Percentiles rank a stretch among this genome's conserved stretches.
Conservation (phyloP, 176 grass and related monocot species). For the Cymbopogon citratus region DNA sequence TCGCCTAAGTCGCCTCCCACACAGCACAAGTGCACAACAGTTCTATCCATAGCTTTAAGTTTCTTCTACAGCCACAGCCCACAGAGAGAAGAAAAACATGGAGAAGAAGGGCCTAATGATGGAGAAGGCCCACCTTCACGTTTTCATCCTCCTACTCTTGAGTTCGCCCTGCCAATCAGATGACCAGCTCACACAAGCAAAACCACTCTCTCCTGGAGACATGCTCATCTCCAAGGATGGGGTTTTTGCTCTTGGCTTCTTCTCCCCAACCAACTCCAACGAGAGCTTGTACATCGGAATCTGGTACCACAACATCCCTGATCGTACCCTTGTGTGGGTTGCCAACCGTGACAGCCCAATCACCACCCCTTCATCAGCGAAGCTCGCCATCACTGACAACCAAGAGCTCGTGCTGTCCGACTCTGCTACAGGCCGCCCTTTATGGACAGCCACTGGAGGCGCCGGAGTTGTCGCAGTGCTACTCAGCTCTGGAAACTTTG, state of each 20-base stretch:
- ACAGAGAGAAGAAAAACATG: too few relatives aligned
- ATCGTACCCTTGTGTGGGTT: background rate
- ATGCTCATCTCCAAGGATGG: background rate
- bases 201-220: background rate
- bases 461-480: background rate
- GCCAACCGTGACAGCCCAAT: constrained; percentile 12
- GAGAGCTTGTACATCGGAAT: background rate
- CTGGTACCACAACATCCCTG: background rate
- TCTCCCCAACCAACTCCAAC: background rate
- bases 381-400: background rate
- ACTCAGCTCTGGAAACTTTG: constrained; percentile 21
- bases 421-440: too few relatives aligned
- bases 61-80: too few relatives aligned
- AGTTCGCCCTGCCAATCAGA: background rate
- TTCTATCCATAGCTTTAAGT: too few relatives aligned
- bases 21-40: too few relatives aligned
- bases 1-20: too few relatives aligned
- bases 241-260: background rate
- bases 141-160: background rate
- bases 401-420: background rate
- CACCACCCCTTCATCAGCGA: background rate
- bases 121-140: background rate
- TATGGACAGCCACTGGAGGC: too few relatives aligned
- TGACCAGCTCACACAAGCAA: background rate
- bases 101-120: too few relatives aligned